Conservation (phyloP, 305 asterid species). For the Fraxinus sp. region DNA sequence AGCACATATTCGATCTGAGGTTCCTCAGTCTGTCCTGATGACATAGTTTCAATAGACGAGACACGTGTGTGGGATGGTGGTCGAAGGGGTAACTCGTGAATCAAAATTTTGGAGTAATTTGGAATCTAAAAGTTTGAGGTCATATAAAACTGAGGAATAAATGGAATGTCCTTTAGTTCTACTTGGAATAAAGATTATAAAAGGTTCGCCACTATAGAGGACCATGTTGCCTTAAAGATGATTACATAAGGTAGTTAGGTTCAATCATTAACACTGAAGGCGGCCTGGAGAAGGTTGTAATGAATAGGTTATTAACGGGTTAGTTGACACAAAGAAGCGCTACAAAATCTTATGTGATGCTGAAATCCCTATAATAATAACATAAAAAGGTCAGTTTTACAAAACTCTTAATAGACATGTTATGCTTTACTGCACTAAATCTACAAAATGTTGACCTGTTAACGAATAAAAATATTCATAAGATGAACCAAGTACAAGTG, state of each 20-base stretch:
- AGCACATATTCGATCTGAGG: too few relatives aligned
- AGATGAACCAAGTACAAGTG: neutral
- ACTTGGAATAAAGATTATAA: neutral
- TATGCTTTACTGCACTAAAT: neutral
- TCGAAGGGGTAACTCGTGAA: neutral
- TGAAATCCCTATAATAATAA: neutral
- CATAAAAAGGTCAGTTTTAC: neutral
- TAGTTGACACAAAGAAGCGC: neutral
- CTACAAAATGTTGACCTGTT: neutral
- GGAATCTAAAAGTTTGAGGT: neutral
- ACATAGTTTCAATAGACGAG: neutral
- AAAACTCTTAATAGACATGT: neutral
- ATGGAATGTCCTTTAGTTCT: neutral
- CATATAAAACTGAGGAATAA: neutral
- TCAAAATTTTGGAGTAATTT: neutral
- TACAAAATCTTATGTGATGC: neutral
- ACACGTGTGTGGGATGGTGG: neutral
- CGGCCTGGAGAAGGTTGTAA: neutral
- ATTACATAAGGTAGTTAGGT: neutral
- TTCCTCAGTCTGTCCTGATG: neutral
- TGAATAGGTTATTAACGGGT: neutral
- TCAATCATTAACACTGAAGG: neutral
- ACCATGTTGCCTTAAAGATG: neutral
- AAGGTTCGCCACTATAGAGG: neutral
- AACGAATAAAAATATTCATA: neutral